Conservation (phyloP, 148 eudicot genomes). For the Polygonum aviculare region DNA sequence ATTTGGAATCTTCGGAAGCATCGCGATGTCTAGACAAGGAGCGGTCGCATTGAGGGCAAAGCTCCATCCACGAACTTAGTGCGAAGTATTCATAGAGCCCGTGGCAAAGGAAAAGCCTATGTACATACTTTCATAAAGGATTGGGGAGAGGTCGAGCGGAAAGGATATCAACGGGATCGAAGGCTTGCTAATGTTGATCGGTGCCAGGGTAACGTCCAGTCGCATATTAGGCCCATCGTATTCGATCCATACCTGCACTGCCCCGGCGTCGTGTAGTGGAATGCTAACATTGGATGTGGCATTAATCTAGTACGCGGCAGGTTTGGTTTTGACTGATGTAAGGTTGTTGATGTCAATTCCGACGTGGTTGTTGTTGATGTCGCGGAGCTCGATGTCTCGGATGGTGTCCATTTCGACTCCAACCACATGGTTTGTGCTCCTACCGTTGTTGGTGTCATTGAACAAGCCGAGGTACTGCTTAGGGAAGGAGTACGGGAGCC, state of each 20-base stretch:
- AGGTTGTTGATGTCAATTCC: slow-evolving; percentile 31
- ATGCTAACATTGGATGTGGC: not conserved
- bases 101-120: slow-evolving; percentile 29
- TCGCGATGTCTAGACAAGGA: slow-evolving; percentile 12
- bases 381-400: slow-evolving; percentile 17
- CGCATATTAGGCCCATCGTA: slow-evolving; percentile 13
- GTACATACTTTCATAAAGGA: slow-evolving; percentile 16
- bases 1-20: slow-evolving; percentile 24
- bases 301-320: slow-evolving; percentile 5
- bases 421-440: slow-evolving; percentile 20
- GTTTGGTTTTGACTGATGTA: slow-evolving; percentile 6
- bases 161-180: slow-evolving; percentile 12
- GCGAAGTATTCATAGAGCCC: slow-evolving; percentile 12
- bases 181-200: not conserved
- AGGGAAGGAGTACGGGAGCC: slow-evolving; percentile 26
- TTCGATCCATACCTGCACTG: slow-evolving; percentile 20
- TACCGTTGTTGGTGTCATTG: slow-evolving; percentile 15
- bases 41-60: slow-evolving; percentile 18
- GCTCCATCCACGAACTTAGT: slow-evolving; percentile 26
- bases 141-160: slow-evolving; percentile 2
- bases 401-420: slow-evolving; percentile 41
- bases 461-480: slow-evolving; percentile 29
- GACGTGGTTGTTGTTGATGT: slow-evolving; percentile 32
- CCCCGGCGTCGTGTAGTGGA: not conserved
- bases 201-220: slow-evolving; percentile 18